Evolutionary conservation across 768 basidiomycete genomes (phyloP), one percentile per base, ranked within the genome.

Genomic region (Pleurotus eryngii): DNA sequence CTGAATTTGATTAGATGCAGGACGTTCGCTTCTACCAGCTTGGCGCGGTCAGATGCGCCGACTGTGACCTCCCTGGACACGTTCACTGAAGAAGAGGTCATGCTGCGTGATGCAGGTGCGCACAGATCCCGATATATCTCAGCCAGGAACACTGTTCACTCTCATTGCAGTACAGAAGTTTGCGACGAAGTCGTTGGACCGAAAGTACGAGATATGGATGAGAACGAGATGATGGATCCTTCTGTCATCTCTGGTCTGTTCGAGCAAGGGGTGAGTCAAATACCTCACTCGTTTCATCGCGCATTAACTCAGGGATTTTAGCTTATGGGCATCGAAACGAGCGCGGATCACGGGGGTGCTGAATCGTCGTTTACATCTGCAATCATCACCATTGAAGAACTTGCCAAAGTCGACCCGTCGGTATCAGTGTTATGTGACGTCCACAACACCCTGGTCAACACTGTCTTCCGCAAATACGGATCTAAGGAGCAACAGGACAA

Each of bases 281-380:
- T 54, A 39, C 15, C 4, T 4, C 3, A 35, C 11, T 35, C 30
- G 30, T 3, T 35, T 3, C 1, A 30, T 22, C 9, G 6, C n/a
- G 18, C n/a, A 30, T n/a, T 6, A 30, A 15, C 17, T 22, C 24
- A 14, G 15, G 47, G 7, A 9, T 55, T 57, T 37, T 46, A 97
- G 94, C 82, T 98, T 47, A 99, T 99, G 97, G 96, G 92, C 38
- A 96, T 99, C 57, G 97, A 98, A 74, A 98, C 93, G 5, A 81
- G 80, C 48, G 80, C 82, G 15, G 92, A 88, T 20, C 81, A 90
- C 58, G 91, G 90, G 3, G 97, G 97, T 37, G 81, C 95, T 3
- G 95, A 90, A 65, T 88, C 84, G 27, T 93, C 92, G 2, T 99
- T 99, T 73, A 97, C 90, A 0, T 86, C 92, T 1, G 95, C 97